A percentile compares a stretch with the other conserved stretches of the same genome.
These are phyloP conservation scores for Apophysomyces elegans DNA, from an alignment of 371 early-diverging fungal genomes.

Conservation along the genomic window DNA sequence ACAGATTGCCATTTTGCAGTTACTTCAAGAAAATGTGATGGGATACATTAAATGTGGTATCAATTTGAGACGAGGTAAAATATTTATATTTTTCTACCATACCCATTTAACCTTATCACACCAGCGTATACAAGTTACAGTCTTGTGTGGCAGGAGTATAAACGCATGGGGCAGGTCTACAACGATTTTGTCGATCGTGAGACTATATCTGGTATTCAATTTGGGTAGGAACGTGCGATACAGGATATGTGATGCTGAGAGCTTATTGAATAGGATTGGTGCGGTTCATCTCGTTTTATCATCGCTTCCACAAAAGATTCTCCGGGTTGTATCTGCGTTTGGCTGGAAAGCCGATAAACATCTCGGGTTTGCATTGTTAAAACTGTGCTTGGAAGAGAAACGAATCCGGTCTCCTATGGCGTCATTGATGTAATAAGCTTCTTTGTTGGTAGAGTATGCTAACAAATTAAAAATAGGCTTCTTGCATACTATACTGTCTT, in stretches of 20 bases:
- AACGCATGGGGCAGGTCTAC: conserved; percentile 53
- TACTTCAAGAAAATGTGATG: conserved; percentile 63
- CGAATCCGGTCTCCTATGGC: conserved; percentile 67
- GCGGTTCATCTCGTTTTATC: conserved; percentile 66
- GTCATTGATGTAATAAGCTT: conserved; percentile 52
- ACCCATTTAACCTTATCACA: background rate
- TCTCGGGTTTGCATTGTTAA: conserved; percentile 63
- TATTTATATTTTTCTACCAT: background rate
- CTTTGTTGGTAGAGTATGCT: background rate
- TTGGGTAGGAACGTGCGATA: conserved; percentile 39
- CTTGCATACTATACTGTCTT: conserved; percentile 52
- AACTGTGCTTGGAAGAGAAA: conserved; percentile 56
- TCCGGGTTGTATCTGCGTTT: conserved; percentile 64
- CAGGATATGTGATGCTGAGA: background rate
- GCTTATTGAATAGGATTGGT: conserved; percentile 51
- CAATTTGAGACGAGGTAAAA: conserved; percentile 64
- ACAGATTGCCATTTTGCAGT: conserved; percentile 61
- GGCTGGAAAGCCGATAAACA: conserved; percentile 69
- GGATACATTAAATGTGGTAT: conserved; percentile 69
- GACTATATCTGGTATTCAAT: conserved; percentile 57
- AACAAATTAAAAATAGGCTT: conserved; percentile 25
- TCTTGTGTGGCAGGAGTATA: conserved; percentile 59
- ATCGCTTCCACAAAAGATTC: conserved; percentile 62
- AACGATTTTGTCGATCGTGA: conserved; percentile 54
- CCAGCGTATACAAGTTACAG: conserved; percentile 55